A percentile compares a stretch with the other conserved stretches of the same genome.
Conservation (phyloP, 345 rosid species). For the Limnanthes douglasii region DNA sequence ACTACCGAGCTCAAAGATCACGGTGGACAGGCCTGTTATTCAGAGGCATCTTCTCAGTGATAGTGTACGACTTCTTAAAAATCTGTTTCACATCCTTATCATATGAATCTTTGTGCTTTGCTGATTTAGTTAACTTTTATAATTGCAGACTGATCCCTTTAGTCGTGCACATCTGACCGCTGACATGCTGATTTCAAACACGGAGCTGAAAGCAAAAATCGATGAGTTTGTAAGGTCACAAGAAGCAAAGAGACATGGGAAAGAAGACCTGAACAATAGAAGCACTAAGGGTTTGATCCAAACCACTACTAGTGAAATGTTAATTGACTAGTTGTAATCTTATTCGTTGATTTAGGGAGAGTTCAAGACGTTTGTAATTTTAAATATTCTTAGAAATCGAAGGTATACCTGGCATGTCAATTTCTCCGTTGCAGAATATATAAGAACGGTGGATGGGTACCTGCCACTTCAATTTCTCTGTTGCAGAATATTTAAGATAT, state of each 20-base stretch:
- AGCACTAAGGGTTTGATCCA: slow-evolving; percentile 53
- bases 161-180: slow-evolving; percentile 79
- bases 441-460: too few relatives aligned
- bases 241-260: slow-evolving; percentile 39
- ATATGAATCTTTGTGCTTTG: background rate
- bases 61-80: slow-evolving; percentile 40
- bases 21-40: slow-evolving; percentile 78
- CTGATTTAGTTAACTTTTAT: slow-evolving; percentile 7
- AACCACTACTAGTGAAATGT: slow-evolving; percentile 57
- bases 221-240: slow-evolving; percentile 63
- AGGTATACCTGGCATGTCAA: too few relatives aligned
- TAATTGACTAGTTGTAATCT: slow-evolving; percentile 67
- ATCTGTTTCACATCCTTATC: slow-evolving; percentile 3
- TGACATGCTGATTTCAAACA: slow-evolving; percentile 75
- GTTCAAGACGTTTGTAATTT: too few relatives aligned
- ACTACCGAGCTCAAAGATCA: slow-evolving; percentile 83
- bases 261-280: slow-evolving; percentile 33
- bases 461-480: too few relatives aligned
- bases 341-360: too few relatives aligned
- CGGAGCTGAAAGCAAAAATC: slow-evolving; percentile 66
- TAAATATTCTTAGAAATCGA: too few relatives aligned
- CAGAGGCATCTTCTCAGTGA: slow-evolving; percentile 99
- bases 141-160: slow-evolving; percentile 87
- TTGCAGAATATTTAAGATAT: too few relatives aligned
- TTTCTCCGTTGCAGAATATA: too few relatives aligned